These are phyloP conservation scores for Apiospora sp. DNA, from an alignment of 2,329 filamentous ascomycete species.

Conservation along the genomic window DNA sequence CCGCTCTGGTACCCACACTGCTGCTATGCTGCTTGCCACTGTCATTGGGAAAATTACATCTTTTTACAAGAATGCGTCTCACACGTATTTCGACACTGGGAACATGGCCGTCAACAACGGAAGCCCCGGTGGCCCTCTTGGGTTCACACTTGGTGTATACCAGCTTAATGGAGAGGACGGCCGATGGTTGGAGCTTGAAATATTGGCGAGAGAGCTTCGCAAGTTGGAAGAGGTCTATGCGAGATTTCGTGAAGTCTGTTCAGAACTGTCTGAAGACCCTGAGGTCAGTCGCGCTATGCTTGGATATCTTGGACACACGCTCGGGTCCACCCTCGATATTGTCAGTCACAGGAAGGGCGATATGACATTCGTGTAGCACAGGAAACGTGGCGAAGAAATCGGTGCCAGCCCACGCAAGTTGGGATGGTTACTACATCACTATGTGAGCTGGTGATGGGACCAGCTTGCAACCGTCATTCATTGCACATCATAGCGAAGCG, in stretches of 20 bases:
- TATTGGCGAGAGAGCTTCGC: constrained; percentile 55
- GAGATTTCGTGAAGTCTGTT: constrained; percentile 52
- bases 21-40: constrained; percentile 58
- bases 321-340: constrained; percentile 53
- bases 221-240: constrained; percentile 56
- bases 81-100: constrained; percentile 48
- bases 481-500: constrained; percentile 18
- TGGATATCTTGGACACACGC: constrained; percentile 52
- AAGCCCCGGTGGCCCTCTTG: constrained; percentile 37
- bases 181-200: constrained; percentile 56
- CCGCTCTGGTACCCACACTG: constrained; percentile 51
- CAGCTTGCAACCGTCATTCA: constrained; percentile 16
- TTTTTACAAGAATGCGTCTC: constrained; percentile 53
- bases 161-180: constrained; percentile 55
- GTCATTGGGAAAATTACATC: constrained; percentile 57
- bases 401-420: not conserved
- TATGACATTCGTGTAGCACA: constrained; percentile 35
- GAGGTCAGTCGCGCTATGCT: constrained; percentile 56
- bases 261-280: constrained; percentile 48
- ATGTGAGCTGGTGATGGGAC: not conserved
- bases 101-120: constrained; percentile 30
- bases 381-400: not conserved
- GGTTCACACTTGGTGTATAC: constrained; percentile 54
- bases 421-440: not conserved
- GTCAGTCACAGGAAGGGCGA: constrained; percentile 48